phyloP scores from a whole-genome alignment of 1,284 basidiomycete species.

The Trametes hirsuta region DNA sequence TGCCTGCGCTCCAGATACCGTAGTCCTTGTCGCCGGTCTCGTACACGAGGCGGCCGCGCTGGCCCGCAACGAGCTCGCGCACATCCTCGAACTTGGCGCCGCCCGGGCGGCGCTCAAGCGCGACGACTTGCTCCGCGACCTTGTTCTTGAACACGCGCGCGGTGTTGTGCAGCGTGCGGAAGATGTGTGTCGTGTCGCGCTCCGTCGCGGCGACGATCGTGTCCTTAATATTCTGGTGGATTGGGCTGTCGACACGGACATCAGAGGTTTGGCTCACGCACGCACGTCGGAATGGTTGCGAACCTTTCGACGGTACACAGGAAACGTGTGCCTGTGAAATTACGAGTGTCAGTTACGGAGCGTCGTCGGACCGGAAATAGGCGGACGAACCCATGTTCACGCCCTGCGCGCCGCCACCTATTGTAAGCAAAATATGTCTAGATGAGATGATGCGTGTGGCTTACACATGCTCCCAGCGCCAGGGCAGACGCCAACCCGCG shows the following conservation, averaged over 20 bases:
- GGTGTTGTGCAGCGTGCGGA: constrained; percentile 87
- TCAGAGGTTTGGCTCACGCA: neutral
- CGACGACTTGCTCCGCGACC: constrained; percentile 80
- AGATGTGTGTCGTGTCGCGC: constrained; percentile 86
- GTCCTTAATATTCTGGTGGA: constrained; percentile 91
- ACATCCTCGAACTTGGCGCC: constrained; percentile 91
- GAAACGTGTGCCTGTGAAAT: constrained; percentile 72
- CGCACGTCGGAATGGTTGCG: constrained; percentile 7
- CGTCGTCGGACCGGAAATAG: neutral
- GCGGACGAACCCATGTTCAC: constrained; percentile 77
- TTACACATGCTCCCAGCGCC: constrained; percentile 79
- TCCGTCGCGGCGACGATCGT: constrained; percentile 86
- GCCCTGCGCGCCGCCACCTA: constrained; percentile 48
- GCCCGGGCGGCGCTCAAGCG: constrained; percentile 77
- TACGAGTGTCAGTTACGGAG: constrained; percentile 3
- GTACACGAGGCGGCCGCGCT: constrained; percentile 79
- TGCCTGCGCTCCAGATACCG: constrained; percentile 88
- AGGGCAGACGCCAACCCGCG: constrained; percentile 84
- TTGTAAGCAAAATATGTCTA: constrained; percentile 20
- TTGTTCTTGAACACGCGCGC: constrained; percentile 90
- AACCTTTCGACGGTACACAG: constrained; percentile 83
- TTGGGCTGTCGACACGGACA: constrained; percentile 58
- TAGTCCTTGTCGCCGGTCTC: constrained; percentile 85
- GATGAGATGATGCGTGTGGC: constrained; percentile 32
- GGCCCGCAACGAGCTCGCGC: constrained; percentile 81